Evolutionary conservation across 2,329 filamentous ascomycete genomes (phyloP).

Genomic region (Waltergamsia citrina): DNA sequence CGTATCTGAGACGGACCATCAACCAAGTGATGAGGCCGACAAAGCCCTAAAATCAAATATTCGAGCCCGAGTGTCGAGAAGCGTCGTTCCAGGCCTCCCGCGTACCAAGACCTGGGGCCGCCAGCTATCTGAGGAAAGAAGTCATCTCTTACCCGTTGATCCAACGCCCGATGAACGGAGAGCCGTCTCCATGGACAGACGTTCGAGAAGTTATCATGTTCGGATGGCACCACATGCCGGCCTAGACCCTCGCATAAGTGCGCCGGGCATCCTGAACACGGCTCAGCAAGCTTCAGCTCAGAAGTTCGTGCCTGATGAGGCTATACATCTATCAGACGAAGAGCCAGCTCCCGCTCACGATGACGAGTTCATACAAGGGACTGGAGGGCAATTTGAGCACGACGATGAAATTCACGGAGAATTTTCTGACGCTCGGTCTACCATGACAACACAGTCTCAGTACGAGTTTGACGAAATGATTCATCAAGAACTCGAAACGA

Average conservation of each 20-base stretch:
- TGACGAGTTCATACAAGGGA: too few species aligned
- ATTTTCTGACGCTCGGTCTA: not conserved
- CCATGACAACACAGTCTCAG: not conserved
- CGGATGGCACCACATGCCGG: not conserved
- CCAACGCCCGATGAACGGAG: slow-evolving; percentile 58
- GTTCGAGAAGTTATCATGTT: slow-evolving; percentile 23
- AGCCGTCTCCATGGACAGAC: slow-evolving; percentile 56
- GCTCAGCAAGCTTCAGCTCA: too few species aligned
- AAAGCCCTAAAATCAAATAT: slow-evolving; percentile 19
- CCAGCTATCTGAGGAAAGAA: slow-evolving; percentile 71
- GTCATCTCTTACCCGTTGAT: slow-evolving; percentile 59
- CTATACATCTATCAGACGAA: too few species aligned
- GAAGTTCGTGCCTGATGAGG: too few species aligned
- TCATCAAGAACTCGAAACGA: slow-evolving; percentile 72
- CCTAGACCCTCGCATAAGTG: not conserved
- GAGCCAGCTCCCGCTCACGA: not conserved
- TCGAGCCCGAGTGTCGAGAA: slow-evolving; percentile 37
- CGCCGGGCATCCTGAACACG: not conserved
- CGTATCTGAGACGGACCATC: not conserved
- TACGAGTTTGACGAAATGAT: slow-evolving; percentile 40
- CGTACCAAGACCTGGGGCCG: slow-evolving; percentile 71
- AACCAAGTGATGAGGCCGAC: not conserved
- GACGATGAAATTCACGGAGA: too few species aligned
- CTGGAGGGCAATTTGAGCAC: too few species aligned
- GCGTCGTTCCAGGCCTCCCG: slow-evolving; percentile 70